Conservation (phyloP, 345 rosid species). For the Lumnitzera littorea region DNA sequence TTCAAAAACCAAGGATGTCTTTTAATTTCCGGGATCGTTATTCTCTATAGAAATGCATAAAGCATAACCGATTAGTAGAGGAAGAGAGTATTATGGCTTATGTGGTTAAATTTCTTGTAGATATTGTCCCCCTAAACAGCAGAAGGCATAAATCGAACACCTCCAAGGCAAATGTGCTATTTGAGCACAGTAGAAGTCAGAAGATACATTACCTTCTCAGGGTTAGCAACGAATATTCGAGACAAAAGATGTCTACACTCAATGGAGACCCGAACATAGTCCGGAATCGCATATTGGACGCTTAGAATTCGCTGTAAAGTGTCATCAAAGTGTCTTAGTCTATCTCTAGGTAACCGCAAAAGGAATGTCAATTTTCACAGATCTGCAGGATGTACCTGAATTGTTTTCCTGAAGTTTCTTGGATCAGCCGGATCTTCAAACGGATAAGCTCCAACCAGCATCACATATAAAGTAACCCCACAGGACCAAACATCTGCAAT, state of each 20-base stretch:
- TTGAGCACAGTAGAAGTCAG: no score
- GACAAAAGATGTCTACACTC: constrained; percentile 81
- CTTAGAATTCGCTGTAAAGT: constrained; percentile 76
- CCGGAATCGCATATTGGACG: constrained; percentile 84
- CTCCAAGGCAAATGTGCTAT: not conserved
- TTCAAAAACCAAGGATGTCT: constrained; percentile 61
- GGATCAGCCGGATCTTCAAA: constrained; percentile 81
- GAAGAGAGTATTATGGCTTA: not conserved
- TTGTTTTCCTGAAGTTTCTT: constrained; percentile 65
- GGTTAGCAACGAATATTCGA: constrained; percentile 69
- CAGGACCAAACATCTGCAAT: constrained; percentile 90
- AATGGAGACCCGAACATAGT: constrained; percentile 64
- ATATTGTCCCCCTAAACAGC: not conserved
- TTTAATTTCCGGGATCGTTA: constrained; percentile 58
- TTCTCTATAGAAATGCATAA: constrained; percentile 32
- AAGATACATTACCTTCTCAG: constrained; percentile 48
- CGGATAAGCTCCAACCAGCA: constrained; percentile 85
- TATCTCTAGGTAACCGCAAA: not conserved
- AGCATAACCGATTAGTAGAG: not conserved
- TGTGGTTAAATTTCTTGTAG: not conserved
- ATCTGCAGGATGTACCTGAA: constrained; percentile 32
- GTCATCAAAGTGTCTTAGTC: not conserved
- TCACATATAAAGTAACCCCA: constrained; percentile 80
- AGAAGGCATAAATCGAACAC: not conserved
- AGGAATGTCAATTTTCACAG: not conserved